Base-by-base conservation (phyloP, 768 basidiomycete genomes). In the Tephrocybe sp. region DNA sequence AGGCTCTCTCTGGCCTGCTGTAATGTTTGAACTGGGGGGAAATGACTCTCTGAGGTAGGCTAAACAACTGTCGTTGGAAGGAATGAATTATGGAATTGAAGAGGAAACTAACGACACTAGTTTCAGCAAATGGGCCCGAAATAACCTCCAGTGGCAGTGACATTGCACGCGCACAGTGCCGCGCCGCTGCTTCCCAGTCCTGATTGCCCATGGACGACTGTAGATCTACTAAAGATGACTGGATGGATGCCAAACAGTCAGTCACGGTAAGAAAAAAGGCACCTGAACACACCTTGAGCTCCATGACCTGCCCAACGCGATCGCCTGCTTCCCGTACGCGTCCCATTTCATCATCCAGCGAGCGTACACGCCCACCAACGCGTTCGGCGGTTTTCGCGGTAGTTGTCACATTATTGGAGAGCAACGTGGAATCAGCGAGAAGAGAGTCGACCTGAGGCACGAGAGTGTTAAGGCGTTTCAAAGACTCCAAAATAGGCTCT, bases 121-220 rank as follows among this genome's bases (percentile, higher is more conserved):
- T 78, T 63, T 89, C 92, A 6, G 96, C 91, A 61, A 97, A 98
- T 3, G 80, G 77, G 3, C 92, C 92, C 22, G 83, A 80, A 24
- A 89, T 82, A 30, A 99, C 85, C 35, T 87, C 82, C 6, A 70
- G 61, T 1, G 94, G 88, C 12, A 97, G 73, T 0, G 87, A 74
- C 89, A 96, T 95, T 2, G 94, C 96, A 18, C 92, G 76, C 26
- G 90, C 84, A 67, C 95, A 96, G 61, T 92, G 87, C 50, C 92
- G 79, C 0, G 94, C 85, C 3, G 97, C 97, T 2, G 89, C 82
- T 65, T 99, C 97, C 97, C 97, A 99, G 61, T 98, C 97, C 56
- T 89, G 82, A 37, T 72, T 74, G 25, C 88, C 85, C 25, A 98
- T 94, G 1, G 96, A 87, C 0, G 80, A 80, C 79, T 92, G 71